Percentiles rank a stretch among this genome's conserved stretches.
These are phyloP conservation scores for Didymella sp. DNA, from an alignment of 2,329 filamentous ascomycete genomes.

Conservation along the genomic window DNA sequence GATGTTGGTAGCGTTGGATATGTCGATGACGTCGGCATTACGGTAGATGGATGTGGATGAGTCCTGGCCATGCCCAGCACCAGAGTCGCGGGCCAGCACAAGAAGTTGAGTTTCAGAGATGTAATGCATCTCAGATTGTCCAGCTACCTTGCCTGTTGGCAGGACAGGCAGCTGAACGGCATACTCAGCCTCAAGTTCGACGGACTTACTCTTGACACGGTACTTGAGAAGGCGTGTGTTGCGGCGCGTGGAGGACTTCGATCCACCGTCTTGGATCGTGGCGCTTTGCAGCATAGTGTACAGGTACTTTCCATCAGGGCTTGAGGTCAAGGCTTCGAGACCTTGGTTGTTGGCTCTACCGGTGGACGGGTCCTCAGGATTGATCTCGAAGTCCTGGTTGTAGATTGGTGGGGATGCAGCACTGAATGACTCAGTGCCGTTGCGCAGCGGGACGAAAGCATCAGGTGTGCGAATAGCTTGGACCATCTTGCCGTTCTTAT, in stretches of 20 bases:
- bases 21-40: constrained; percentile 73
- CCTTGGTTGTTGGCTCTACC: constrained; percentile 77
- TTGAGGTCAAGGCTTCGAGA: constrained; percentile 73
- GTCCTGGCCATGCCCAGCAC: constrained; percentile 64
- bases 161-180: constrained; percentile 70
- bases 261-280: constrained; percentile 59
- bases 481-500: constrained; percentile 63
- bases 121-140: constrained; percentile 73
- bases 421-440: constrained; percentile 66
- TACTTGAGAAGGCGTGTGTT: constrained; percentile 71
- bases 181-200: constrained; percentile 66
- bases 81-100: constrained; percentile 69
- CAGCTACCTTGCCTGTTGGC: constrained; percentile 63
- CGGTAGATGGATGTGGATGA: constrained; percentile 66
- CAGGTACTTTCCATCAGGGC: constrained; percentile 67
- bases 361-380: constrained; percentile 64
- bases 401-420: constrained; percentile 70
- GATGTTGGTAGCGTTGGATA: constrained; percentile 67
- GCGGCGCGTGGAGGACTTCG: constrained; percentile 61
- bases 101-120: constrained; percentile 70
- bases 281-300: constrained; percentile 73
- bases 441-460: constrained; percentile 69
- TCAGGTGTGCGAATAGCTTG: constrained; percentile 69
- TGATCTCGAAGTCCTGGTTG: constrained; percentile 56
- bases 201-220: constrained; percentile 58